These are phyloP conservation scores for Byssothecium circinans DNA, from an alignment of 2,329 filamentous ascomycete genomes.

Conservation along the genomic window DNA sequence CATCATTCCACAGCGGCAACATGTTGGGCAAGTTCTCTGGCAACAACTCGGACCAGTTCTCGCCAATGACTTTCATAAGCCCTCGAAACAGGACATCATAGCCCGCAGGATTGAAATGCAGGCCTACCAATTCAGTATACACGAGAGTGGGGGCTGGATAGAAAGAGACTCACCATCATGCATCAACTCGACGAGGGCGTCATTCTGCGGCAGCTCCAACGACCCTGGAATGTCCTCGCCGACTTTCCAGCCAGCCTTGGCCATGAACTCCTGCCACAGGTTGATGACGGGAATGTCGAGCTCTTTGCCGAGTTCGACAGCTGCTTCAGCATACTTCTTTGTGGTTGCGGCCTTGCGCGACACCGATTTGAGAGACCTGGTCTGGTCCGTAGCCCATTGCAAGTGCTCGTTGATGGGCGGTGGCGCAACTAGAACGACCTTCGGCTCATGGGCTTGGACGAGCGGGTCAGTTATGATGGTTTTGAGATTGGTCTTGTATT, in stretches of 20 bases:
- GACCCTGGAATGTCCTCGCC: constrained; percentile 59
- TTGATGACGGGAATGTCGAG: constrained; percentile 68
- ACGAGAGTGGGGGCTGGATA: background rate
- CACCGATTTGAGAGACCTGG: constrained; percentile 38
- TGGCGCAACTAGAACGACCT: constrained; percentile 77
- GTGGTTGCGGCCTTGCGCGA: constrained; percentile 61
- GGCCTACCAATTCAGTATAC: constrained; percentile 39
- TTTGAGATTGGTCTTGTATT: constrained; percentile 72
- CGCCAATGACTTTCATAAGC: constrained; percentile 54
- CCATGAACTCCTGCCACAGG: constrained; percentile 78
- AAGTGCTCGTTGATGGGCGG: constrained; percentile 81
- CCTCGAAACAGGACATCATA: constrained; percentile 60
- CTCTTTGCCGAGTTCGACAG: constrained; percentile 62
- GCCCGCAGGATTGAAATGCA: constrained; percentile 61
- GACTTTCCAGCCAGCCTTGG: constrained; percentile 54
- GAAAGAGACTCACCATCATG: constrained; percentile 54
- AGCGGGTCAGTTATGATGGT: constrained; percentile 72
- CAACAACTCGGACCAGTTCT: constrained; percentile 57
- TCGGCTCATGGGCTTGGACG: constrained; percentile 69
- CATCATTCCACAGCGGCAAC: constrained; percentile 57
- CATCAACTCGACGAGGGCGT: constrained; percentile 55
- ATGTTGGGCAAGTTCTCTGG: constrained; percentile 56
- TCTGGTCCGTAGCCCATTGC: constrained; percentile 53
- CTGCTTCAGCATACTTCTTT: constrained; percentile 67
- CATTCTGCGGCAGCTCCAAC: constrained; percentile 60